These are phyloP conservation scores for Aspergillus caelatus DNA, from an alignment of 2,329 filamentous ascomycete species.

Conservation along the genomic window DNA sequence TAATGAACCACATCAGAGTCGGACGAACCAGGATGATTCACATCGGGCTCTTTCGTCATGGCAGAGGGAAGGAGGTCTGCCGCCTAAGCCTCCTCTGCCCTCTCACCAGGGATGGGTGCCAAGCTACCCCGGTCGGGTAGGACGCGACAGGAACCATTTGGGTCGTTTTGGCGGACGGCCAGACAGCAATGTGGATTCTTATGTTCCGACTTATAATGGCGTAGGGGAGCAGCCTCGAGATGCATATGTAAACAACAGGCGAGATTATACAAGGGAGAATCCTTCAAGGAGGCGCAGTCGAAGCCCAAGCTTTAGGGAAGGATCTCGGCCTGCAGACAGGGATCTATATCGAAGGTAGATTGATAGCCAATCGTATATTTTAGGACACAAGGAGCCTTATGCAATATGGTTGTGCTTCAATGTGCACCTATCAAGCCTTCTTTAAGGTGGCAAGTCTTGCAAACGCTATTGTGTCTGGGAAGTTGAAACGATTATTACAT, in stretches of 20 bases:
- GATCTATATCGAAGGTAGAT: constrained; percentile 28
- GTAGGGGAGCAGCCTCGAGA: constrained; percentile 29
- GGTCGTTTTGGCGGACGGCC: constrained; percentile 26
- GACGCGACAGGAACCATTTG: constrained; percentile 34
- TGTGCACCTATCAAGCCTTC: neutral
- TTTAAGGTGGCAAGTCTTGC: neutral
- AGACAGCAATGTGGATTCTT: constrained; percentile 38
- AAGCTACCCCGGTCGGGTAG: constrained; percentile 29
- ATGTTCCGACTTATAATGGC: constrained; percentile 39
- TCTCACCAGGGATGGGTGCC: constrained; percentile 33
- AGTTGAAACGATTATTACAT: neutral
- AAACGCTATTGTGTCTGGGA: neutral
- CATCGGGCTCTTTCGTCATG: constrained; percentile 28
- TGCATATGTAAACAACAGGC: constrained; percentile 20
- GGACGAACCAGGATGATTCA: constrained; percentile 27
- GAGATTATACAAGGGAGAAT: constrained; percentile 34
- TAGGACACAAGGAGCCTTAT: neutral
- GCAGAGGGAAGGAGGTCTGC: constrained; percentile 37
- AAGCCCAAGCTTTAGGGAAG: constrained; percentile 35
- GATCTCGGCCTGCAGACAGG: constrained; percentile 24
- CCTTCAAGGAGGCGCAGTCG: constrained; percentile 36
- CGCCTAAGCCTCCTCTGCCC: constrained; percentile 40
- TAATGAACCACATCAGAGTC: constrained; percentile 20
- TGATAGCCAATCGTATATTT: neutral
- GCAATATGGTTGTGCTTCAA: neutral